phyloP scores from a whole-genome alignment of 169 alveolate genomes.

The Plasmodium adleri region DNA sequence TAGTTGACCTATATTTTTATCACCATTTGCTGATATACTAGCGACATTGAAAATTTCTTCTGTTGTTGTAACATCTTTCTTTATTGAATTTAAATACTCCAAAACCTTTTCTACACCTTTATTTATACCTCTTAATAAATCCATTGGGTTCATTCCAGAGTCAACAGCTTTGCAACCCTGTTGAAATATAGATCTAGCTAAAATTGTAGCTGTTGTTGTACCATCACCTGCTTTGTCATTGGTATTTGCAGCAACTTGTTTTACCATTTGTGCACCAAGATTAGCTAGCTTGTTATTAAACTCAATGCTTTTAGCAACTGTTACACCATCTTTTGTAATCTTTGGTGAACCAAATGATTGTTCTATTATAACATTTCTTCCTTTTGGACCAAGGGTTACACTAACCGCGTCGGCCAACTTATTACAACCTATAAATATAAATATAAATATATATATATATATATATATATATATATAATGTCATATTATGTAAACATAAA shows the following conservation, averaged over 20 bases:
- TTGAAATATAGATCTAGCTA: constrained; percentile 98
- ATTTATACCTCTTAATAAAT: constrained; percentile 93
- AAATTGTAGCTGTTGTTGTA: constrained; percentile 99
- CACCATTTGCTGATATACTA: constrained; percentile 99
- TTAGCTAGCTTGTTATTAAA: constrained; percentile 94
- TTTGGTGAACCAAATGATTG: constrained; percentile 96
- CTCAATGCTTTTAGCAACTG: constrained; percentile 99
- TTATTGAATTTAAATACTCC: constrained; percentile 82
- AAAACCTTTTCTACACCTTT: constrained; percentile 84
- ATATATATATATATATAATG: no score
- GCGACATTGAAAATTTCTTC: constrained; percentile 95
- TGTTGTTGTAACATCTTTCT: constrained; percentile 86
- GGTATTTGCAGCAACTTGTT: constrained; percentile 97
- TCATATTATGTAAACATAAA: no score
- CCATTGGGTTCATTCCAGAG: constrained; percentile 99
- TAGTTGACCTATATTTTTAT: constrained; percentile 95
- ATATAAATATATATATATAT: not conserved
- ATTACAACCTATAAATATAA: constrained; percentile 88
- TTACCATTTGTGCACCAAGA: constrained; percentile 98
- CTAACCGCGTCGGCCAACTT: constrained; percentile 99
- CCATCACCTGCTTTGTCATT: constrained; percentile 99
- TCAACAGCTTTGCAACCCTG: constrained; percentile 99
- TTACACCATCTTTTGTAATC: constrained; percentile 99
- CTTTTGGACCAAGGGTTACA: constrained; percentile 99
- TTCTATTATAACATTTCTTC: constrained; percentile 98